Percentiles rank a stretch among this genome's conserved stretches.
phyloP scores from a whole-genome alignment of 345 rosid genomes.

The Murraya paniculata region DNA sequence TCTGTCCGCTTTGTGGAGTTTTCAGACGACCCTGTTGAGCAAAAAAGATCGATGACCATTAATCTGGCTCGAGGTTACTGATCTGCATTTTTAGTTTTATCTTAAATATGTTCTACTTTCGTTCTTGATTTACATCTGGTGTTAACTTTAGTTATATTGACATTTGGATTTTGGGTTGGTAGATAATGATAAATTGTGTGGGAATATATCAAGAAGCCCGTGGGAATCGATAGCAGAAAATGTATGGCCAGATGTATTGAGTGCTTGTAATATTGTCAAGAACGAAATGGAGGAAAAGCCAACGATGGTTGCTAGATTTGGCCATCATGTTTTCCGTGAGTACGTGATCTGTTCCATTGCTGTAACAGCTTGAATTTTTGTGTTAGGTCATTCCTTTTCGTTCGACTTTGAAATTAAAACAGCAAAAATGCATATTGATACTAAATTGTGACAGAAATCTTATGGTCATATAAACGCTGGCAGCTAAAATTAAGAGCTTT shows the following conservation, averaged over 20 bases:
- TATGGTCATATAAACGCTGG: no score
- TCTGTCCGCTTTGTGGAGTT: constrained; percentile 18
- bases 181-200: neutral
- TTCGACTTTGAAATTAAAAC: no score
- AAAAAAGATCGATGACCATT: neutral
- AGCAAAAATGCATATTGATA: no score
- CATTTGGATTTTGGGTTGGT: neutral
- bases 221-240: constrained; percentile 21
- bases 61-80: constrained; percentile 7
- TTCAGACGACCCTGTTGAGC: constrained; percentile 2
- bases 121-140: neutral
- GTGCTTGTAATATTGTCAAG: constrained; percentile 17
- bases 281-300: constrained; percentile 19
- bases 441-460: no score
- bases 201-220: neutral
- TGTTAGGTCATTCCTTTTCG: neutral
- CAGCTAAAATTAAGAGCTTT: no score
- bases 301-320: constrained; percentile 25
- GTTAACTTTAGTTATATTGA: neutral
- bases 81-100: neutral
- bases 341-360: neutral
- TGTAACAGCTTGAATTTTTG: neutral
- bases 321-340: constrained; percentile 23
- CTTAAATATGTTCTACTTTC: neutral
- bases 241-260: constrained; percentile 23